phyloP scores from a whole-genome alignment of 345 rosid species.

The Salix suchowensis region DNA sequence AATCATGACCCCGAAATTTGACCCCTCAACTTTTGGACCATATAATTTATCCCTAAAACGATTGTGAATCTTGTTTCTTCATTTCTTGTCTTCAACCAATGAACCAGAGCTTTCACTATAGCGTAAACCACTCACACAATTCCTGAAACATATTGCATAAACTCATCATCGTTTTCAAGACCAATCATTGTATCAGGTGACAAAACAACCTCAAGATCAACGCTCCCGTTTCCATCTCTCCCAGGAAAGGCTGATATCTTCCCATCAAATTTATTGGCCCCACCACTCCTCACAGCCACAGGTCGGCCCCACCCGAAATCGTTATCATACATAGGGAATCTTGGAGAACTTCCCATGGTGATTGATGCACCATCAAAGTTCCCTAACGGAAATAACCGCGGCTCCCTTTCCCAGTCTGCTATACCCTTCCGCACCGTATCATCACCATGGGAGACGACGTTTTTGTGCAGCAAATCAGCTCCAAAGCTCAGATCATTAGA shows the following conservation, averaged over 20 bases:
- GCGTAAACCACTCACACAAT: conserved; percentile 10
- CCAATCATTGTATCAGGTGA: conserved; percentile 66
- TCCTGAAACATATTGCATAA: conserved; percentile 73
- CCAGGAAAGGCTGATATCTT: conserved; percentile 92
- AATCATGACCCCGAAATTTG: too few relatives aligned
- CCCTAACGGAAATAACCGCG: conserved; percentile 84
- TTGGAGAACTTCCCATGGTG: conserved; percentile 96
- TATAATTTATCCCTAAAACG: background rate
- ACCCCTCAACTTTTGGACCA: background rate
- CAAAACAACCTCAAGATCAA: conserved; percentile 86
- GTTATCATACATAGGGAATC: conserved; percentile 92
- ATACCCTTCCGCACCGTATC: conserved; percentile 63
- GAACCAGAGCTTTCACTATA: background rate
- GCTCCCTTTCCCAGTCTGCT: conserved; percentile 67
- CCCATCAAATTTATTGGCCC: conserved; percentile 92
- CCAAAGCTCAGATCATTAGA: conserved; percentile 56
- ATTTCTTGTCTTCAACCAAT: background rate
- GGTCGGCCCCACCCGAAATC: conserved; percentile 98
- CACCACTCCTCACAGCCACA: conserved; percentile 82
- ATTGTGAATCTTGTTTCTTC: background rate
- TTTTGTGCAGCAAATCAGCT: conserved; percentile 59
- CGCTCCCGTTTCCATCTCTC: conserved; percentile 69
- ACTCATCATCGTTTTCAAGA: conserved; percentile 61
- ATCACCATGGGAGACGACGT: conserved; percentile 72
- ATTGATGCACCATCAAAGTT: conserved; percentile 92